Evolutionary conservation across 495 filamentous ascomycete species (phyloP).

Genomic region (Talaromyces borbonicus): DNA sequence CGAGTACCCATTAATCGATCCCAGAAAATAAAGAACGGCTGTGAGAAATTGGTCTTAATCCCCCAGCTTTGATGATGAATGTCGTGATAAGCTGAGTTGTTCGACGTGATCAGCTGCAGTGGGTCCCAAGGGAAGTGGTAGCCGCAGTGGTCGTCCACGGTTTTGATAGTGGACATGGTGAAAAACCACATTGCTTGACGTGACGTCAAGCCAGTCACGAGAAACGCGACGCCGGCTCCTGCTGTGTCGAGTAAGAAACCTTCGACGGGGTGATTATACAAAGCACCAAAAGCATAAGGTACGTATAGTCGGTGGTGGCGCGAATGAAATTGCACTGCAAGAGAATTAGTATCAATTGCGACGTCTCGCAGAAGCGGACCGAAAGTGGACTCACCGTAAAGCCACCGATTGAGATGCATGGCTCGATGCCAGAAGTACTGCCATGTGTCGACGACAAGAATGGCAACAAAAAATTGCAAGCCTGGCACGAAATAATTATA

Average conservation of each 20-base stretch:
- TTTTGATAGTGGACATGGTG: conserved; percentile 78
- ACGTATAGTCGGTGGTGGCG: conserved; percentile 94
- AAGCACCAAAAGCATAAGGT: conserved; percentile 91
- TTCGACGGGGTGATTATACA: conserved; percentile 89
- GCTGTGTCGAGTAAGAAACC: conserved; percentile 88
- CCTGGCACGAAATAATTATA: conserved; percentile 72
- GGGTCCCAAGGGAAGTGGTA: conserved; percentile 95
- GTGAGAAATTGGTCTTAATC: conserved; percentile 58
- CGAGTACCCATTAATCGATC: conserved; percentile 37
- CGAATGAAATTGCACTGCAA: conserved; percentile 76
- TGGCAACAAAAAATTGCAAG: conserved; percentile 61
- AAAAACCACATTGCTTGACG: conserved; percentile 83
- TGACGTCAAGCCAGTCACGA: conserved; percentile 62
- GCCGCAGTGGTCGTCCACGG: conserved; percentile 94
- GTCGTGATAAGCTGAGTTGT: conserved; percentile 93
- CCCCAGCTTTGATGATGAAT: conserved; percentile 99
- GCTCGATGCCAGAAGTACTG: conserved; percentile 92
- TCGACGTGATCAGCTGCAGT: conserved; percentile 77
- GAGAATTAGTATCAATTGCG: conserved; percentile 14
- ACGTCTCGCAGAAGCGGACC: background rate
- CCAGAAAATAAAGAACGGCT: conserved; percentile 45
- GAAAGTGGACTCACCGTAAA: conserved; percentile 70
- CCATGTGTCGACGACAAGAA: conserved; percentile 80
- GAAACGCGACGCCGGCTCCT: conserved; percentile 73
- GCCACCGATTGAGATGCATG: conserved; percentile 93